Conservation (phyloP, 352 stramenopile genomes). For the Globisporangium orthogonon region DNA sequence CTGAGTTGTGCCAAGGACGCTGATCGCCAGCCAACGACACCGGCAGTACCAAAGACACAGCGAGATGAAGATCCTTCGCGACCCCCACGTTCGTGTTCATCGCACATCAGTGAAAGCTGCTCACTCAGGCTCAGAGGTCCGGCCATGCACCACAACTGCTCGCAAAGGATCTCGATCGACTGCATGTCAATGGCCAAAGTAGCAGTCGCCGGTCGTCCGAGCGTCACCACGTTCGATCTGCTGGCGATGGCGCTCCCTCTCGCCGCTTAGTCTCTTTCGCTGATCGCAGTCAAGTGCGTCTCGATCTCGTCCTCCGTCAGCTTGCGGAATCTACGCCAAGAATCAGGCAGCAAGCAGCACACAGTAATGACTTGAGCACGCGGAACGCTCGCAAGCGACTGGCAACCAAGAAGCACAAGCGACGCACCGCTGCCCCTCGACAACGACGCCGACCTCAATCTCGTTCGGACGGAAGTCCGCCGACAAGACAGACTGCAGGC, state of each 20-base stretch:
- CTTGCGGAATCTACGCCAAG: conserved; percentile 75
- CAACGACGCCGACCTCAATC: conserved; percentile 86
- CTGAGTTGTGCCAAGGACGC: too few relatives aligned
- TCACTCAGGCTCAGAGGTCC: too few relatives aligned
- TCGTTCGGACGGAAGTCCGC: conserved; percentile 98
- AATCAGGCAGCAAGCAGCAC: not conserved
- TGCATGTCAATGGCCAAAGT: too few relatives aligned
- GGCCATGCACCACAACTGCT: too few relatives aligned
- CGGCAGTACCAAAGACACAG: too few relatives aligned
- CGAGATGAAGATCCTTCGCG: too few relatives aligned
- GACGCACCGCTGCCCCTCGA: conserved; percentile 62
- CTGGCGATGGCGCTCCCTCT: not conserved
- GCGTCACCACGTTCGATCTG: not conserved
- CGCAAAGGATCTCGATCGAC: too few relatives aligned
- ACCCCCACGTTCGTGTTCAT: too few relatives aligned
- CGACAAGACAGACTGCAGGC: conserved; percentile 95
- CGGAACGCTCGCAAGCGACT: too few relatives aligned
- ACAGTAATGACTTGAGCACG: conserved; percentile 7
- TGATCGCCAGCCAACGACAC: too few relatives aligned
- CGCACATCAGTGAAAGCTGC: too few relatives aligned
- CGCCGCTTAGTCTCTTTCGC: conserved; percentile 82
- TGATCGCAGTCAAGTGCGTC: conserved; percentile 96
- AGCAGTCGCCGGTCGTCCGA: not conserved
- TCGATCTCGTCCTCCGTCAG: conserved; percentile 97
- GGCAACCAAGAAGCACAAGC: conserved; percentile 14